Base-by-base conservation (phyloP, 2,329 filamentous ascomycete species). In the Cordyceps pruinosa region DNA sequence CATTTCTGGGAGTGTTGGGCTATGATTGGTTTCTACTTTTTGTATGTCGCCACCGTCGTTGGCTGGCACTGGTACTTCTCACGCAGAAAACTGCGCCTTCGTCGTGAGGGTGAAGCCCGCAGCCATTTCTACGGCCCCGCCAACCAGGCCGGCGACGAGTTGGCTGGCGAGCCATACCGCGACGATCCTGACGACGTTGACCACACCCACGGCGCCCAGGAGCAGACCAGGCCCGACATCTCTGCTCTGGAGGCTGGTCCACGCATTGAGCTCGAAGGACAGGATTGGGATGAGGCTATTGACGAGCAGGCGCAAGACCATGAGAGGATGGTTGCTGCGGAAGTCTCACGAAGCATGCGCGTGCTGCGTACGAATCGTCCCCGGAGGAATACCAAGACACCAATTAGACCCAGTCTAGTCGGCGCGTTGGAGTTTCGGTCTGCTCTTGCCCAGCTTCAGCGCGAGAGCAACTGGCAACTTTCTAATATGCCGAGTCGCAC, bases 371-470 rank as follows among this genome's bases (percentile, higher is more conserved):
- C 89, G 1, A 75, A 77, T 32, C 78, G 83, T 47, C 79, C 79
- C 45, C 81, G 85, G 61, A 84, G 87, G 62, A 87, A 86, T 62
- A 90, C 90, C 2, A 81, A 92, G 60, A 93, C 86, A 7, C 88
- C 91, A 0, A 97, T 99, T 61, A 82, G 94, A 44, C 93, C 94
- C 1, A 97, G 94, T 75, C 76, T 99, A 47, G 87, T 99, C 4
- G 94, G 94, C 44, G 94, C 90, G 9, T 77, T 99, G 58, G 94
- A 99, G 72, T 99, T 99, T 65, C 83, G 92, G 64, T 93, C 93
- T 2, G 87, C 96, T 3, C 76, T 99, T 46, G 87, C 89, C n/a
- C 91, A 91, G 3, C 74, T 99, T 57, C 86, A 95, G 65, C 88
- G 86, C 62, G 89, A 90, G 57, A 84, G 89, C 66, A 94, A 90